Base-by-base conservation (phyloP, 2,329 filamentous ascomycete genomes). In the Fusarium sp. region DNA sequence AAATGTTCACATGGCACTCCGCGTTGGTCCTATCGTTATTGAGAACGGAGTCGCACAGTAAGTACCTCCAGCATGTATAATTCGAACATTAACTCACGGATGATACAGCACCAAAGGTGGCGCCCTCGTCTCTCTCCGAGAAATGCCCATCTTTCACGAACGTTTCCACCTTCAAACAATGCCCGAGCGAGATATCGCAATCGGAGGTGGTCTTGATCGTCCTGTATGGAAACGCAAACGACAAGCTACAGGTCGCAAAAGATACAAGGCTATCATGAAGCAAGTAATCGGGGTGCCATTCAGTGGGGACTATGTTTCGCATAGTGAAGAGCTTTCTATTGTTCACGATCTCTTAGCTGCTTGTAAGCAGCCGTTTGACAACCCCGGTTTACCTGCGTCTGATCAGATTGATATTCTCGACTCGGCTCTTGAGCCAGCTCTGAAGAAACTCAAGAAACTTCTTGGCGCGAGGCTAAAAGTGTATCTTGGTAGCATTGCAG, bases 1-100 rank as follows among this genome's bases (percentile, higher is more conserved):
- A 3, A 78, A 80, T 51, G 76, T 80, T 4, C 80, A 80, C 41
- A 80, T 81, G 78, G 77, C 76, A 11, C 69, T 82, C 9, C 74
- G 79, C 1, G 54, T 82, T 29, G 80, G 80, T 1, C 79, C 80
- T 6, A 37, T 82, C 23, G 58, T 81, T 5, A 77, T 82, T 36
- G 78, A 81, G 66, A 81, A 80, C 60, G 79, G 78, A 10, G 75
- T 78, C 7, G 65, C 69, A 20, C 71, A 78, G 79, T 80, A 71
- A 74, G 78, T 74, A 17, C 8, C 8, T 2, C 2, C 7, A 9
- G 14, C 10, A 6, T 5, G 5, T 6, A 4, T 3, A 15, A 17
- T 18, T 9, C 10, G 4, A 41, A 6, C 14, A 13, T 4, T 9
- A 18, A 21, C 53, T 67, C 2, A 67, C 52, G 29, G 11, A 23